Evolutionary conservation across 192 early-diverging fungal genomes (phyloP), one percentile per base, ranked within the genome.

Genomic region (Haplosporangium gracile): DNA sequence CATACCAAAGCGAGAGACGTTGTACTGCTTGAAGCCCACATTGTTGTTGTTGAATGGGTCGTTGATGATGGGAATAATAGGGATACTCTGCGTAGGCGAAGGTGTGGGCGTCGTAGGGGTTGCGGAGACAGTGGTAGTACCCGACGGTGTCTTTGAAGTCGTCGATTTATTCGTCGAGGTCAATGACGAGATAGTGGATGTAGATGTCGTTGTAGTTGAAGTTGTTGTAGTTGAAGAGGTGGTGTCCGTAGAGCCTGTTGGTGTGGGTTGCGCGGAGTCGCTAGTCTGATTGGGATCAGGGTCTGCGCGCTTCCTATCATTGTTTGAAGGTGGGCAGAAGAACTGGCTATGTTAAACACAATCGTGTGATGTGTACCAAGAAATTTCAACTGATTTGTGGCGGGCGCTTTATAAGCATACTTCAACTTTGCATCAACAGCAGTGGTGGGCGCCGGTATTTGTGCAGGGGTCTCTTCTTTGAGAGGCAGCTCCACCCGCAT

Each of bases 1-100:
- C 60, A 86, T 75, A 2, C 84, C 84, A 51, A 72, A 86, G 4
- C 57, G 55, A 45, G 84, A 85, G 1, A 80, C 78, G 15, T 85
- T 85, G 47, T 80, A 80, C 22, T 76, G 69, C 29, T 29, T 51
- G 1, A 75, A 73, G 8, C 2, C 24, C 29, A n/a, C n/a, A n/a
- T 70, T 76, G 8, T 53, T 72, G 32, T 43, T 68, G 70, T 49
- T 75, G 53, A 81, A 81, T 6, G 84, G 84, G n/a, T 74, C 79
- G 1, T 26, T 80, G 49, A 86, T 73, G 22, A 34, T 57, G 10
- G 83, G 83, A 9, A 74, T 72, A 70, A 86, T 76, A 16, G 38
- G 26, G 8, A 69, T 15, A 18, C 45, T 34, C 7, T 65, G 29
- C 5, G 65, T 75, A 18, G 83, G n/a, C 0, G 76, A 22, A 16